phyloP scores from a whole-genome alignment of 2,329 filamentous ascomycete species.

The Juglanconis oblonga region DNA sequence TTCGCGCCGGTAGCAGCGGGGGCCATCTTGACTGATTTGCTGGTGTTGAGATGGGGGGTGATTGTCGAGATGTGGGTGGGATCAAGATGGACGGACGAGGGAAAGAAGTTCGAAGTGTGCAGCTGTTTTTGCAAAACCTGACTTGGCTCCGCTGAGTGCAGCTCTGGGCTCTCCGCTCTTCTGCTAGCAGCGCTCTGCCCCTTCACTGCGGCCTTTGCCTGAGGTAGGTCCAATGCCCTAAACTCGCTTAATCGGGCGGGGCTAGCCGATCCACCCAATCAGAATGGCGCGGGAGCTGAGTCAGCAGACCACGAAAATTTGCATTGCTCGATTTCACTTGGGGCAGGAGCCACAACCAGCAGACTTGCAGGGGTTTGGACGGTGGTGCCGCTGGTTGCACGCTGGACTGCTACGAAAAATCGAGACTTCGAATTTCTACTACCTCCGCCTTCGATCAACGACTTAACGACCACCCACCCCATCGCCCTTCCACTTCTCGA shows the following conservation, averaged over 20 bases:
- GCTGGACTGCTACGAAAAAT: slow-evolving; percentile 14
- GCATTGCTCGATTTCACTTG: neutral
- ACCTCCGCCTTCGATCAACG: slow-evolving; percentile 13
- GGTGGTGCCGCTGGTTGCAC: neutral
- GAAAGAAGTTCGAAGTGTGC: slow-evolving; percentile 20
- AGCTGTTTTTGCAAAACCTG: slow-evolving; percentile 25
- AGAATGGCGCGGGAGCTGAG: neutral
- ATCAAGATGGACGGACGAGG: slow-evolving; percentile 11
- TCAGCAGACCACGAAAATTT: slow-evolving; percentile 6
- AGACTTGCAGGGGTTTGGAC: neutral
- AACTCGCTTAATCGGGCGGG: neutral
- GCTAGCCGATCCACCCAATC: slow-evolving; percentile 1
- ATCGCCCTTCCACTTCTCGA: slow-evolving; percentile 4
- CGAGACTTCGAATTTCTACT: slow-evolving; percentile 10
- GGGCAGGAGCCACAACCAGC: neutral
- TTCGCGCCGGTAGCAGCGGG: slow-evolving; percentile 62
- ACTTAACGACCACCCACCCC: slow-evolving; percentile 11
- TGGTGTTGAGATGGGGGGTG: slow-evolving; percentile 27
- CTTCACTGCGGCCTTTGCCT: neutral
- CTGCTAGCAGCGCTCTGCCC: neutral
- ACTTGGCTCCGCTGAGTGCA: neutral
- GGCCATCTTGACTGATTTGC: slow-evolving; percentile 42
- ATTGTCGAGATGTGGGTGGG: slow-evolving; percentile 13
- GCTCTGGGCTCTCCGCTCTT: neutral
- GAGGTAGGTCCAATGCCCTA: slow-evolving; percentile 8